Conservation (phyloP, 805 yeast species). For the Yamadazyma olivae region DNA sequence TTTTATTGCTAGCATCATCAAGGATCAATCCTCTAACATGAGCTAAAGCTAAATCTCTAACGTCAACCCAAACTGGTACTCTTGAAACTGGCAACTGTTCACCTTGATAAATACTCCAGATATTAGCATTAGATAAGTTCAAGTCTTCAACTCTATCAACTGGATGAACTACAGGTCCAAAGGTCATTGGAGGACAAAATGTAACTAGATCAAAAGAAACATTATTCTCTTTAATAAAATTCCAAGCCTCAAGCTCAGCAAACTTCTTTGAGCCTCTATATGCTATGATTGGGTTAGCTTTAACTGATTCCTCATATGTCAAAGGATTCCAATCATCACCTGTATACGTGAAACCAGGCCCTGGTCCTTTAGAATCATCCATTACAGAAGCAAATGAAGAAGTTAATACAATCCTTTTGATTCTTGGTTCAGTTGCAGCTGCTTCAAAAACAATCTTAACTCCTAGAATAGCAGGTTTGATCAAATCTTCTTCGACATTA, state of each 20-base stretch:
- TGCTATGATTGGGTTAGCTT: constrained; percentile 16
- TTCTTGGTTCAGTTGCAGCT: constrained; percentile 35
- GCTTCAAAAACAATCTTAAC: constrained; percentile 44
- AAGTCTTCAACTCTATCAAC: constrained; percentile 12
- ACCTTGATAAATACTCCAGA: constrained; percentile 16
- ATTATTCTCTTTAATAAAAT: constrained; percentile 34
- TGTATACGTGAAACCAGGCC: constrained; percentile 7
- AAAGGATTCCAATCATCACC: constrained; percentile 36
- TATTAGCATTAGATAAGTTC: constrained; percentile 13
- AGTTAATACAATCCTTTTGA: constrained; percentile 50
- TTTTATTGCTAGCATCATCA: constrained; percentile 23
- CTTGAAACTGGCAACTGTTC: constrained; percentile 13
- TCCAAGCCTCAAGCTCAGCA: constrained; percentile 60
- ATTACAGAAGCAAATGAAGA: constrained; percentile 38
- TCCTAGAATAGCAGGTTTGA: constrained; percentile 29
- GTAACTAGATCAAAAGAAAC: constrained; percentile 34
- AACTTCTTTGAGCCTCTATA: constrained; percentile 47
- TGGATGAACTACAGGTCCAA: constrained; percentile 40
- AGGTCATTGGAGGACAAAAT: constrained; percentile 43
- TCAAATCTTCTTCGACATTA: constrained; percentile 20
- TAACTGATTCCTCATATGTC: constrained; percentile 11
- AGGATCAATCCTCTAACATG: constrained; percentile 43
- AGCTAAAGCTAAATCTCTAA: constrained; percentile 61
- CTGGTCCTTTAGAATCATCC: constrained; percentile 11
- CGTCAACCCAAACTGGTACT: constrained; percentile 44